Base-by-base conservation (phyloP, 2,329 filamentous ascomycete species). In the Cladophialophora yegresii region DNA sequence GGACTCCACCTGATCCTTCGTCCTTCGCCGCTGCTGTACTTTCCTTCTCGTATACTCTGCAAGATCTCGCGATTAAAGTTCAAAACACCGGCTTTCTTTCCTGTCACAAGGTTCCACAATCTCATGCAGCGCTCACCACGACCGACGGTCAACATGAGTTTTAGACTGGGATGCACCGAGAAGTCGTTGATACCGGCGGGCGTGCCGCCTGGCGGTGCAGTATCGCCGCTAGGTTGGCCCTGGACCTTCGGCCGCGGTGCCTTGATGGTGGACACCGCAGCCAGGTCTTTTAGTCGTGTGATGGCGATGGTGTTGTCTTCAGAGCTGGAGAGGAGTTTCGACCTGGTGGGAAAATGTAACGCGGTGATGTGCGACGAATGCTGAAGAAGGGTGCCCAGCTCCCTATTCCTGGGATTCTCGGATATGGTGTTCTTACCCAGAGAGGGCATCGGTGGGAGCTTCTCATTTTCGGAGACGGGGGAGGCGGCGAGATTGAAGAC, bases 41-140 rank as follows among this genome's bases (percentile, higher is more conserved):
- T 87, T 50, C 87, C 85, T 79, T 96, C 92, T 53, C 91, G 91
- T 10, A 90, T 85, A 71, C 90, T 87, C 51, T 85, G 82, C 58
- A 98, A 81, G 72, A 95, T 83, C 0, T 88, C 85, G 63, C 85
- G 83, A 69, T 85, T 85, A 75, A 98, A 98, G 75, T 91, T 95
- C 71, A 99, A 80, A 58, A 96, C 93, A 32, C 93, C 92, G 0
- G 93, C 93, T 80, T 96, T 97, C 80, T 93, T 96, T 16, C 93
- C 95, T 2, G 93, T 98, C 69, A 98, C 92, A 68, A 99, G 77
- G 74, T 99, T 98, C 95, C 95, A 99, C 69, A 98, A 77, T 69
- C 95, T 83, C 90, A 99, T 96, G 73, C 89, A 92, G 69, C 87
- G 88, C 80, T 99, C 95, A 69, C 92, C 92, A 72, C 89, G 91